A percentile compares a stretch with the other conserved stretches of the same genome.
Evolutionary conservation across 106 monocot species (phyloP).

Genomic region (Platanthera zijinensis): DNA sequence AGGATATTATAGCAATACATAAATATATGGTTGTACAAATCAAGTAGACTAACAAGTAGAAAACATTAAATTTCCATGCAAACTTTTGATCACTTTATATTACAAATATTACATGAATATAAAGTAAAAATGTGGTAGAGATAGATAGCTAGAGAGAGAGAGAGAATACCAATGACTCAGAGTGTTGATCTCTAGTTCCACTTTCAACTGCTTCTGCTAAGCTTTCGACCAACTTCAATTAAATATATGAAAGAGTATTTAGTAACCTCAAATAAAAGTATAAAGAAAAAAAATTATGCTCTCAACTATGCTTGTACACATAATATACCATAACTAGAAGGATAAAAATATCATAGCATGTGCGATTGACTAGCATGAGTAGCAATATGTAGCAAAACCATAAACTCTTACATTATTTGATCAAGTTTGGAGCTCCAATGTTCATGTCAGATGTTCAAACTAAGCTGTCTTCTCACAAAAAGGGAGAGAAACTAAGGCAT

Average conservation of each 20-base stretch:
- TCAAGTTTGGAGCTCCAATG: not conserved
- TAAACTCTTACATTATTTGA: too few species aligned
- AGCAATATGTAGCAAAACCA: too few species aligned
- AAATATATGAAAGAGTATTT: not conserved
- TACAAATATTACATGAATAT: not conserved
- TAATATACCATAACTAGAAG: not conserved
- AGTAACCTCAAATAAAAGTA: not conserved
- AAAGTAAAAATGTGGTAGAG: not conserved
- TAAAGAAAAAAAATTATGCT: not conserved
- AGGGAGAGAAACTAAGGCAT: too few species aligned
- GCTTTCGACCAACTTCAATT: slow-evolving; percentile 51
- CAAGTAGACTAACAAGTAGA: not conserved
- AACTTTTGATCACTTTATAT: not conserved
- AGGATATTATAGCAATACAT: not conserved
- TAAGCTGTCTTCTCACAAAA: too few species aligned
- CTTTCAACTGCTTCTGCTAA: slow-evolving; percentile 67
- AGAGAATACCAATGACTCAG: slow-evolving; percentile 53
- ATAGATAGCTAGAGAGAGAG: slow-evolving; percentile 7
- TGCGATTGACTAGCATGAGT: too few species aligned
- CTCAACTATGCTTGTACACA: not conserved
- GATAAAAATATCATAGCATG: not conserved
- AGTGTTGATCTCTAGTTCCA: slow-evolving; percentile 69
- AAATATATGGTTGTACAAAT: not conserved
- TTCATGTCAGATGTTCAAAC: not conserved
- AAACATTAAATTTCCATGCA: not conserved